phyloP scores from a whole-genome alignment of 2,329 filamentous ascomycete species.

The Emergomyces pasteurianus region DNA sequence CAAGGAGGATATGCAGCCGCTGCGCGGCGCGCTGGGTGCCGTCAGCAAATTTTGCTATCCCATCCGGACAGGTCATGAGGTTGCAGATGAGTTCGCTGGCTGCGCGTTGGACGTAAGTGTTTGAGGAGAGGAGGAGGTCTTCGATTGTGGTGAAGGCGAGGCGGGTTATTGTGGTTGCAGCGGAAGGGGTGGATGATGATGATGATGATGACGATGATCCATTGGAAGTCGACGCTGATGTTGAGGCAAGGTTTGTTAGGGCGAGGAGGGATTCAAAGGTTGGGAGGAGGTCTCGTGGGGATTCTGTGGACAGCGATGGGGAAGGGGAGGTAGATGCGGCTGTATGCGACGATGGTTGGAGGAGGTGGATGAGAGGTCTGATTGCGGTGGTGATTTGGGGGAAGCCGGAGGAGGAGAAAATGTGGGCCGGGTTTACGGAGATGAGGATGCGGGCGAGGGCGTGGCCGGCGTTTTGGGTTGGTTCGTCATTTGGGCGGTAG shows the following conservation, averaged over 20 bases:
- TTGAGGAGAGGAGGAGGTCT: slow-evolving; percentile 67
- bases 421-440: slow-evolving; percentile 68
- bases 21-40: slow-evolving; percentile 55
- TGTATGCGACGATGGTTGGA: slow-evolving; percentile 51
- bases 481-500: slow-evolving; percentile 25
- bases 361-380: slow-evolving; percentile 63
- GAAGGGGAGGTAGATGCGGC: slow-evolving; percentile 22
- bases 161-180: slow-evolving; percentile 64
- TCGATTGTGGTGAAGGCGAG: slow-evolving; percentile 65
- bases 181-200: slow-evolving; percentile 31
- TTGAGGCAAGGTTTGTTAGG: slow-evolving; percentile 70
- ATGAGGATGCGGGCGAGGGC: slow-evolving; percentile 77
- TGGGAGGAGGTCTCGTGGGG: slow-evolving; percentile 66
- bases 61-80: slow-evolving; percentile 42
- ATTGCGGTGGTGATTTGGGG: slow-evolving; percentile 67
- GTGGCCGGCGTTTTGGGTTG: slow-evolving; percentile 54
- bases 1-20: slow-evolving; percentile 71
- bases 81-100: slow-evolving; percentile 88
- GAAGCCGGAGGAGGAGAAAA: slow-evolving; percentile 68
- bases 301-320: slow-evolving; percentile 23
- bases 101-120: slow-evolving; percentile 66
- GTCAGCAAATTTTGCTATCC: slow-evolving; percentile 36
- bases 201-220: not conserved
- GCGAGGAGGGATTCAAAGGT: slow-evolving; percentile 85
- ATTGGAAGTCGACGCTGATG: not conserved